Conservation (phyloP, 2,329 filamentous ascomycete species). For the Neoascochyta sp. region DNA sequence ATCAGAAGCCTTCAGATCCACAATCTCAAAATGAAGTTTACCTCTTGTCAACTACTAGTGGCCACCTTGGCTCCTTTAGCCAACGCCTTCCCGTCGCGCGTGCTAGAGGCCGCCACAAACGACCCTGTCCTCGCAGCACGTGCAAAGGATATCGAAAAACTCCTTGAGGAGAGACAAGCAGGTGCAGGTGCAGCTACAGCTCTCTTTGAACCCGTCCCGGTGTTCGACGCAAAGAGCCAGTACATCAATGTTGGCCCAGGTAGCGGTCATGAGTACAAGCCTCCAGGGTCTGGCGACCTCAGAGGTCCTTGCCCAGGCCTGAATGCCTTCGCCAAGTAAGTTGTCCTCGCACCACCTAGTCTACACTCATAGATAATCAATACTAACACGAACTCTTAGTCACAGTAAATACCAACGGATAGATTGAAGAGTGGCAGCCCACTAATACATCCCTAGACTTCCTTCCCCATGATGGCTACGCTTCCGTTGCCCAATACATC, state of each 20-base stretch:
- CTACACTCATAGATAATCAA: too few relatives aligned
- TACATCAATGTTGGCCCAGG: slow-evolving; percentile 16
- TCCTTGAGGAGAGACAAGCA: slow-evolving; percentile 12
- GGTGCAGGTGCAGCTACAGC: slow-evolving; percentile 18
- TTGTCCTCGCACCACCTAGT: too few relatives aligned
- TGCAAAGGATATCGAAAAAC: slow-evolving; percentile 12
- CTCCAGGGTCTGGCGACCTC: slow-evolving; percentile 21
- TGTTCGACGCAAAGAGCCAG: slow-evolving; percentile 18
- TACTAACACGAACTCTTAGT: too few relatives aligned
- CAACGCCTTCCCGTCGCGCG: slow-evolving; percentile 20
- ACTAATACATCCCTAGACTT: slow-evolving; percentile 13
- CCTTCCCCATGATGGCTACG: slow-evolving; percentile 21
- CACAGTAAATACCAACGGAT: slow-evolving; percentile 10
- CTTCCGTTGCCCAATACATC: slow-evolving; percentile 18
- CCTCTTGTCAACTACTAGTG: slow-evolving; percentile 8
- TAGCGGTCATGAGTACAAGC: slow-evolving; percentile 21
- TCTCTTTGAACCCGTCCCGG: slow-evolving; percentile 18
- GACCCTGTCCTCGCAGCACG: slow-evolving; percentile 16
- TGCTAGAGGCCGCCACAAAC: slow-evolving; percentile 17
- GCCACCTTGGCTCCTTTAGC: slow-evolving; percentile 9
- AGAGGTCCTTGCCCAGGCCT: slow-evolving; percentile 24
- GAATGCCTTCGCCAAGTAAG: slow-evolving; percentile 25
- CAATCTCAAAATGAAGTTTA: slow-evolving; percentile 21
- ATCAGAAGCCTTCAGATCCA: too few relatives aligned
- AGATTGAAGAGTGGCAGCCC: neutral